Evolutionary conservation across 192 early-diverging fungal genomes (phyloP).

Genomic region (Entophlyctis luteolus): DNA sequence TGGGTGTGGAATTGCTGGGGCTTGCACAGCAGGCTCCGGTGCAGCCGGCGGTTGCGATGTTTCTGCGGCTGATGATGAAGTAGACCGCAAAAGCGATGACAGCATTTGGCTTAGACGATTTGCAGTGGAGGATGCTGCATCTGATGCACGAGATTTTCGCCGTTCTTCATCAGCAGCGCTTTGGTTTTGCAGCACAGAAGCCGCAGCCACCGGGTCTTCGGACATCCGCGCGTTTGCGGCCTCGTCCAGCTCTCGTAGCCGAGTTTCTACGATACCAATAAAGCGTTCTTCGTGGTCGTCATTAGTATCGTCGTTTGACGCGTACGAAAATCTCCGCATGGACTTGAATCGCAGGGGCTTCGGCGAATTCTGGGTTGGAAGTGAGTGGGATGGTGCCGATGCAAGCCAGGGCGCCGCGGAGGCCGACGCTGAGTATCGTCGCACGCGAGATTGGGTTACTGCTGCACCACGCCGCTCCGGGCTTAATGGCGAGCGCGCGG

Average conservation of each 20-base stretch:
- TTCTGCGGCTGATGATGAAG: neutral
- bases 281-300: slow-evolving; percentile 22
- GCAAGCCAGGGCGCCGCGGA: neutral
- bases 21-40: neutral
- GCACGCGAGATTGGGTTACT: too few species aligned
- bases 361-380: neutral
- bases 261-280: neutral
- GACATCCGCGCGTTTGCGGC: neutral
- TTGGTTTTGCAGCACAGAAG: neutral
- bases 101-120: neutral
- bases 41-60: neutral
- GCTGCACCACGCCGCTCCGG: too few species aligned
- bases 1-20: neutral
- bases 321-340: slow-evolving; percentile 10
- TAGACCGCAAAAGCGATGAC: neutral
- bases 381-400: neutral
- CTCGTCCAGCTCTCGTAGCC: slow-evolving; percentile 9
- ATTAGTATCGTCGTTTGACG: slow-evolving; percentile 29
- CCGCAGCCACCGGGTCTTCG: neutral
- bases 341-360: slow-evolving; percentile 1
- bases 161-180: neutral
- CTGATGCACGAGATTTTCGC: too few species aligned
- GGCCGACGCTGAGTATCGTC: too few species aligned
- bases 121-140: neutral
- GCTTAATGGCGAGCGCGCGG: too few species aligned